A percentile compares a stretch with the other conserved stretches of the same genome.
phyloP scores from a whole-genome alignment of 2,329 filamentous ascomycete genomes.

The Verticillium dahliae region DNA sequence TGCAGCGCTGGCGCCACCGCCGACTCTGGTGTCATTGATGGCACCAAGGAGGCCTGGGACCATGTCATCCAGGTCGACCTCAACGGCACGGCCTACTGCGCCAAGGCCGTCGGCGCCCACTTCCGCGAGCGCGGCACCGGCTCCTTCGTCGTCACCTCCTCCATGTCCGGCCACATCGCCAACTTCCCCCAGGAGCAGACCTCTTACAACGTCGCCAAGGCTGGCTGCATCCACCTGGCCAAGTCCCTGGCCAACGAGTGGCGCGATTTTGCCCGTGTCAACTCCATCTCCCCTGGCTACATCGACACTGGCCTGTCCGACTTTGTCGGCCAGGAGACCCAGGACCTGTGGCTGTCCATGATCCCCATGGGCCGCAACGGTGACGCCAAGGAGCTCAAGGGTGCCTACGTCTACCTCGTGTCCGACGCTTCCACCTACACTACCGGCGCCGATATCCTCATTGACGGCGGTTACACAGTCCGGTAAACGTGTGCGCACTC shows the following conservation, averaged over 20 bases:
- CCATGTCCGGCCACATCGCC: slow-evolving; percentile 65
- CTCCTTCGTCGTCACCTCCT: slow-evolving; percentile 63
- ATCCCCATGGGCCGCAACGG: slow-evolving; percentile 69
- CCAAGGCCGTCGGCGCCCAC: slow-evolving; percentile 55
- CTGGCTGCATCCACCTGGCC: slow-evolving; percentile 43
- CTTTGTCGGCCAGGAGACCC: slow-evolving; percentile 59
- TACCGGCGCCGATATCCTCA: slow-evolving; percentile 63
- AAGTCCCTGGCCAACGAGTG: slow-evolving; percentile 54
- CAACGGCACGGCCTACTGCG: slow-evolving; percentile 65
- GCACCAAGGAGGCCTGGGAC: slow-evolving; percentile 59
- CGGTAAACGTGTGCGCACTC: slow-evolving; percentile 22
- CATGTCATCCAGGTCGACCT: slow-evolving; percentile 58
- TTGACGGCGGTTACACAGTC: slow-evolving; percentile 63
- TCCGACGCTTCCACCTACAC: slow-evolving; percentile 71
- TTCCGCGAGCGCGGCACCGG: slow-evolving; percentile 59
- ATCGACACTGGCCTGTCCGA: slow-evolving; percentile 62
- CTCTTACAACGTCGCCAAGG: slow-evolving; percentile 60
- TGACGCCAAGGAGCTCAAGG: slow-evolving; percentile 63
- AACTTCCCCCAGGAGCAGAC: slow-evolving; percentile 65
- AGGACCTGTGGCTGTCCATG: slow-evolving; percentile 67
- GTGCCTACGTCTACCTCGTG: slow-evolving; percentile 71
- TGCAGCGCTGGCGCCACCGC: slow-evolving; percentile 59
- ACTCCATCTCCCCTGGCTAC: slow-evolving; percentile 62
- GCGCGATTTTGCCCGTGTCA: slow-evolving; percentile 61
- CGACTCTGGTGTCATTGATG: slow-evolving; percentile 61